phyloP scores from a whole-genome alignment of 1,284 basidiomycete species.

The Fistulinella cinereoalba region DNA sequence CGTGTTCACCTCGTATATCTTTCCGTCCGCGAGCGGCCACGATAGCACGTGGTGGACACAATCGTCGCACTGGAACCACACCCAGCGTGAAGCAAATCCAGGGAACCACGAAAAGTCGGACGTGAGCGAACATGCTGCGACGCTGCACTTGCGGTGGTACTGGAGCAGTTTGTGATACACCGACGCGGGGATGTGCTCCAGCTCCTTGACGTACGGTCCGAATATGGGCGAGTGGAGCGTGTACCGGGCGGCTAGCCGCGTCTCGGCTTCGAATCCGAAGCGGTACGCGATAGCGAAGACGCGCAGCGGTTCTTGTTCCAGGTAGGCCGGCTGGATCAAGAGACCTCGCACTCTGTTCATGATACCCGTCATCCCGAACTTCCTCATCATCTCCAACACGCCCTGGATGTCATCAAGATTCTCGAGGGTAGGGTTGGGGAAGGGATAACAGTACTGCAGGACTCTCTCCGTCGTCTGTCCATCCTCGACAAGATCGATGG shows the following conservation, averaged over 20 bases:
- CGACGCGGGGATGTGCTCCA: slow-evolving; percentile 34
- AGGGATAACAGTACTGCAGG: slow-evolving; percentile 33
- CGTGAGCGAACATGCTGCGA: slow-evolving; percentile 32
- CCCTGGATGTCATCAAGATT: slow-evolving; percentile 34
- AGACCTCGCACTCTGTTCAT: slow-evolving; percentile 27
- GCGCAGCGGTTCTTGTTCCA: slow-evolving; percentile 31
- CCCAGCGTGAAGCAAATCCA: slow-evolving; percentile 36
- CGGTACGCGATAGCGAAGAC: slow-evolving; percentile 35
- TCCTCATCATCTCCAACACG: slow-evolving; percentile 33
- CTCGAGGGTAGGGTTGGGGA: slow-evolving; percentile 29
- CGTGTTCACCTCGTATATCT: slow-evolving; percentile 35
- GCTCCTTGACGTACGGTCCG: slow-evolving; percentile 33
- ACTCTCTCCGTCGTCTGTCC: slow-evolving; percentile 31
- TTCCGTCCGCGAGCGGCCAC: slow-evolving; percentile 34
- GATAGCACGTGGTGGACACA: slow-evolving; percentile 33
- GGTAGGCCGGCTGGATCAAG: slow-evolving; percentile 23
- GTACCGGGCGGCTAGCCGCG: slow-evolving; percentile 26
- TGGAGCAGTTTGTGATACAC: slow-evolving; percentile 36
- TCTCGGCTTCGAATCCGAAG: slow-evolving; percentile 29
- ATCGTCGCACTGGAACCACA: slow-evolving; percentile 37
- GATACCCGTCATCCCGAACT: slow-evolving; percentile 34
- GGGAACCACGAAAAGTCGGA: slow-evolving; percentile 38
- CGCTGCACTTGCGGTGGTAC: slow-evolving; percentile 35
- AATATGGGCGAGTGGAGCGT: slow-evolving; percentile 34
- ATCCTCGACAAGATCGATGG: slow-evolving; percentile 30